These are phyloP conservation scores for Leonotis leonurus DNA, from an alignment of 257 asterid genomes.

Conservation along the genomic window DNA sequence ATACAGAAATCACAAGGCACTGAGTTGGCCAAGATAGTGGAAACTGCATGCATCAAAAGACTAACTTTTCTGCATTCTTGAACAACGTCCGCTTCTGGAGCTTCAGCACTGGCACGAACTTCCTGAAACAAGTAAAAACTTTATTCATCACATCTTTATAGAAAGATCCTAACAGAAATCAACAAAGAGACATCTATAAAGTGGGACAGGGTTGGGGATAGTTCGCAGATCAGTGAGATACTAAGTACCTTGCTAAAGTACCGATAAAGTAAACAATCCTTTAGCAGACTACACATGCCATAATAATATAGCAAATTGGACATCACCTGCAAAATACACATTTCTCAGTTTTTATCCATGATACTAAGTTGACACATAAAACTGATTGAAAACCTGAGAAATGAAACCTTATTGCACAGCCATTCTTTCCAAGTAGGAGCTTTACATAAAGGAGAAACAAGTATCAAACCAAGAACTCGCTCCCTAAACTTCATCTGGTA, in stretches of 20 bases:
- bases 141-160: too few relatives aligned
- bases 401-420: constrained; percentile 70
- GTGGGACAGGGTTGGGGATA: neutral
- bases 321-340: constrained; percentile 62
- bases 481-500: constrained; percentile 72
- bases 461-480: constrained; percentile 85
- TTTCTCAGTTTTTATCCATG: constrained; percentile 21
- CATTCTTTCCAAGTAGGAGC: constrained; percentile 91
- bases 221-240: neutral
- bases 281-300: constrained; percentile 73
- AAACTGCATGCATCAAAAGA: constrained; percentile 14
- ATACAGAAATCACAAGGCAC: neutral
- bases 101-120: constrained; percentile 60
- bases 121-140: constrained; percentile 42
- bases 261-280: constrained; percentile 54
- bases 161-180: neutral
- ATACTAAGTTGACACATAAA: neutral
- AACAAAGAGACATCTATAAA: neutral
- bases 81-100: constrained; percentile 80
- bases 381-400: constrained; percentile 1
- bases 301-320: constrained; percentile 73
- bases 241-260: constrained; percentile 77
- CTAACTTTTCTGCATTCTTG: constrained; percentile 90
- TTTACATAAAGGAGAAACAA: constrained; percentile 85
- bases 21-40: neutral